phyloP scores from a whole-genome alignment of 257 asterid species.

The Solanum piurae region DNA sequence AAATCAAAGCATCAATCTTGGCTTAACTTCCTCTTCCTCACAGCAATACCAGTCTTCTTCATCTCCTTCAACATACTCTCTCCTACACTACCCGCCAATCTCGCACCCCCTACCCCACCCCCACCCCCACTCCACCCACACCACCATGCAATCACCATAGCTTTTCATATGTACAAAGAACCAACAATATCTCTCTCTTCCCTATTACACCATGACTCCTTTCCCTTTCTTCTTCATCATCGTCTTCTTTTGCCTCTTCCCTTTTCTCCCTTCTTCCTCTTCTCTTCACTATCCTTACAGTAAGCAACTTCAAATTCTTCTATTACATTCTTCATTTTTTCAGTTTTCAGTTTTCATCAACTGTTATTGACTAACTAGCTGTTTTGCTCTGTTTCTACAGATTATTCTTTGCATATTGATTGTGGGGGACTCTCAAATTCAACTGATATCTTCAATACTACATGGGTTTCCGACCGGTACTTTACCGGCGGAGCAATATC shows the following conservation, averaged over 20 bases:
- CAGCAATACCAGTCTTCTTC: background rate
- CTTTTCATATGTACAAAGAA: conserved; percentile 9
- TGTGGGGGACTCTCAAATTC: conserved; percentile 67
- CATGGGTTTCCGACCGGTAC: conserved; percentile 85
- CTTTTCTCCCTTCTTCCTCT: background rate
- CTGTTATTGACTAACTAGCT: background rate
- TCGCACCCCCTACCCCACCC: background rate
- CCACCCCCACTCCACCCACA: background rate
- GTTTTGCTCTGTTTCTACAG: conserved; percentile 18
- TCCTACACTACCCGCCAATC: background rate
- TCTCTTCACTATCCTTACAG: conserved; percentile 28
- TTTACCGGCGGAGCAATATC: conserved; percentile 65
- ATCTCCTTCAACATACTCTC: background rate
- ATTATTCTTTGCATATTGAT: conserved; percentile 56
- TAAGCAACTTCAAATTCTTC: conserved; percentile 6
- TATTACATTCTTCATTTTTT: background rate
- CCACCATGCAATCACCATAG: background rate
- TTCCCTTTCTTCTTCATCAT: conserved; percentile 6
- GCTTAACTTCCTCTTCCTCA: background rate
- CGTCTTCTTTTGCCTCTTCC: conserved; percentile 5
- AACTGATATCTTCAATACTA: conserved; percentile 54
- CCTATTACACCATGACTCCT: conserved; percentile 15
- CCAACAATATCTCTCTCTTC: background rate
- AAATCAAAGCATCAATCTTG: conserved; percentile 2
- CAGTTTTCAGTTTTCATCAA: background rate